Conservation (phyloP, 768 basidiomycete species). For the Harrya chromipes region DNA sequence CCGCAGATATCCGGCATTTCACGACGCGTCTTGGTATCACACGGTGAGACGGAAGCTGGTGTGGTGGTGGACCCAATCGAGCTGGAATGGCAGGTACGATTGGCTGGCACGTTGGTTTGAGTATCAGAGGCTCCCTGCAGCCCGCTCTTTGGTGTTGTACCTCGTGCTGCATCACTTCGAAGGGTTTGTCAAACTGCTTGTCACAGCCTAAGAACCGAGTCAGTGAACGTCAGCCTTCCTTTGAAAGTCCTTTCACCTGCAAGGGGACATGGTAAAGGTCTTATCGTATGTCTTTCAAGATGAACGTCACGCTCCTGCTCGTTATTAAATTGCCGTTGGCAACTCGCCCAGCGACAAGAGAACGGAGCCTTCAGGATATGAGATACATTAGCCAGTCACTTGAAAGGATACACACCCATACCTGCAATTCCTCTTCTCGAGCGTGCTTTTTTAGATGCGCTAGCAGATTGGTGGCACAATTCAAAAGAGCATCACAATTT, state of each 20-base stretch:
- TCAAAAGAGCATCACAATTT: conserved; percentile 52
- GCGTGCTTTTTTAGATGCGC: conserved; percentile 47
- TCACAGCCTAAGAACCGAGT: conserved; percentile 48
- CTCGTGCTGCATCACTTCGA: conserved; percentile 49
- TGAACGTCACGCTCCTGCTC: conserved; percentile 43
- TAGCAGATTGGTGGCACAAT: conserved; percentile 48
- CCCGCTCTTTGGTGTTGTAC: conserved; percentile 34
- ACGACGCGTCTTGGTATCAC: conserved; percentile 42
- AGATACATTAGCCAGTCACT: conserved; percentile 7
- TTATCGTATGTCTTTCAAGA: conserved; percentile 45
- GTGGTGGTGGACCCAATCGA: conserved; percentile 39
- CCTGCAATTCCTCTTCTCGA: conserved; percentile 29
- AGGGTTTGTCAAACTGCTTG: conserved; percentile 42
- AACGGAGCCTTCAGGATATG: conserved; percentile 34
- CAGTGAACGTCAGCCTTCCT: conserved; percentile 1
- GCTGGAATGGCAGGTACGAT: conserved; percentile 30
- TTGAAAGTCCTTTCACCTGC: conserved; percentile 39
- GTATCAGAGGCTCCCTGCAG: conserved; percentile 6
- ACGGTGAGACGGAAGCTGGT: conserved; percentile 48
- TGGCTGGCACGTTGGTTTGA: conserved; percentile 34
- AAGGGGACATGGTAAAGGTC: conserved; percentile 29
- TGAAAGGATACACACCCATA: conserved; percentile 14
- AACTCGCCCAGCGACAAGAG: conserved; percentile 56
- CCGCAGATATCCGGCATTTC: conserved; percentile 45
- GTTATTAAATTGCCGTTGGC: conserved; percentile 42